Conservation (phyloP, 106 monocot species). For the Dendrobium officinale region DNA sequence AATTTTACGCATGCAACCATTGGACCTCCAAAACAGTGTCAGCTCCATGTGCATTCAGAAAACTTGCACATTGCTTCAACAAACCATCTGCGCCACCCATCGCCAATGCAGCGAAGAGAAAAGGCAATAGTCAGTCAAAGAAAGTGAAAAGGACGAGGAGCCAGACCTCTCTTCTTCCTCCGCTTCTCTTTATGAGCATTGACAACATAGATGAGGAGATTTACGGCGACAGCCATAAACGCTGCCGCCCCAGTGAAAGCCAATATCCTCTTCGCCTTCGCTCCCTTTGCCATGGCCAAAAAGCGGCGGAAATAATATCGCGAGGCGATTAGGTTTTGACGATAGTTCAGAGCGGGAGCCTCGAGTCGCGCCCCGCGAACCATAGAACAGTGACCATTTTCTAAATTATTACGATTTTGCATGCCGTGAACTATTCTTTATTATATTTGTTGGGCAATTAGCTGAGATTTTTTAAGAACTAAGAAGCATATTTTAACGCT, state of each 20-base stretch:
- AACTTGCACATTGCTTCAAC: background rate
- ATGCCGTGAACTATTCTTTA: no score
- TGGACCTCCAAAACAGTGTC: background rate
- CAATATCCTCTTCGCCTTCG: conserved; percentile 21
- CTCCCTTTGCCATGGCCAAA: conserved; percentile 3
- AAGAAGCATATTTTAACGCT: no score
- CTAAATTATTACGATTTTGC: no score
- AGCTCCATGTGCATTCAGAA: background rate
- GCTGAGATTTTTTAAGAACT: no score
- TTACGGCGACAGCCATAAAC: conserved; percentile 37
- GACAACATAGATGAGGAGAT: conserved; percentile 35
- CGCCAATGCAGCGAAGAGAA: background rate
- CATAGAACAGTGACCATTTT: no score
- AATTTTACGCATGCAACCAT: background rate
- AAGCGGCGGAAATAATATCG: background rate
- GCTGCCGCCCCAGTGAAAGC: conserved; percentile 35
- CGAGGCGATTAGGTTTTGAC: background rate
- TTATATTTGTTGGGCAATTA: no score
- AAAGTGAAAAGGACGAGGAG: background rate
- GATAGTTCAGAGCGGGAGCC: background rate
- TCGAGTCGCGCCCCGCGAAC: background rate
- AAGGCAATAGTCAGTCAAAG: background rate
- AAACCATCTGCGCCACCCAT: background rate
- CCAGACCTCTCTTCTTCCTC: conserved; percentile 6
- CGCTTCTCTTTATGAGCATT: conserved; percentile 17